Evolutionary conservation across 768 basidiomycete species (phyloP).

Genomic region (Sporobolomyces roseus): DNA sequence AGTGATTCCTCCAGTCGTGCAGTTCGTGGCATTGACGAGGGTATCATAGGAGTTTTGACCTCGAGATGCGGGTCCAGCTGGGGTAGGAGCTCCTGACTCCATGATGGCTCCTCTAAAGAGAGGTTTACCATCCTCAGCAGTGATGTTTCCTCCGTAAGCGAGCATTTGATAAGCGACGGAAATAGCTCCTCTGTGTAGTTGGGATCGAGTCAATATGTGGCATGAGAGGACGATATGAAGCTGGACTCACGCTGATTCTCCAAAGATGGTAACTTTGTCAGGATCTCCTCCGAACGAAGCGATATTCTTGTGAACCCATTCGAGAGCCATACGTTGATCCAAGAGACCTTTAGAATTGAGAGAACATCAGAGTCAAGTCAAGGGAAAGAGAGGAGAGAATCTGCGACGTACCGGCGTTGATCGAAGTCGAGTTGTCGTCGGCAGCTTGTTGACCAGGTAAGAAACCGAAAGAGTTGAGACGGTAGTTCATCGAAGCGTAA

Average conservation of each 20-base stretch:
- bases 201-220: too few relatives aligned
- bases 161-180: slow-evolving; percentile 18
- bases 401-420: slow-evolving; percentile 17
- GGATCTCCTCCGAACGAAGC: slow-evolving; percentile 20
- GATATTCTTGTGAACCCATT: slow-evolving; percentile 56
- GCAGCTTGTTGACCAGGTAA: slow-evolving; percentile 53
- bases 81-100: slow-evolving; percentile 30
- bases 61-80: slow-evolving; percentile 6
- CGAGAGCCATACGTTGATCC: slow-evolving; percentile 58
- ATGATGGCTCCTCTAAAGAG: slow-evolving; percentile 36
- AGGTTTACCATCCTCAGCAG: background rate
- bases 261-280: slow-evolving; percentile 26
- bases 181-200: too few relatives aligned
- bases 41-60: slow-evolving; percentile 19
- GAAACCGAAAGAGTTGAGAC: slow-evolving; percentile 53
- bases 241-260: slow-evolving; percentile 21
- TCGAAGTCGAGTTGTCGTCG: slow-evolving; percentile 30
- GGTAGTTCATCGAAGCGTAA: slow-evolving; percentile 55
- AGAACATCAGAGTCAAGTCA: slow-evolving; percentile 42
- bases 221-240: too few relatives aligned
- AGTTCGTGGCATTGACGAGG: slow-evolving; percentile 10
- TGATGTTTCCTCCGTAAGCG: slow-evolving; percentile 24
- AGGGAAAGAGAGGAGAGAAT: background rate
- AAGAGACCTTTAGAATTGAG: slow-evolving; percentile 52
- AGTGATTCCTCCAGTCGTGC: slow-evolving; percentile 7